phyloP scores from a whole-genome alignment of 1,284 basidiomycete genomes.

The Trichosporon coremiiforme region DNA sequence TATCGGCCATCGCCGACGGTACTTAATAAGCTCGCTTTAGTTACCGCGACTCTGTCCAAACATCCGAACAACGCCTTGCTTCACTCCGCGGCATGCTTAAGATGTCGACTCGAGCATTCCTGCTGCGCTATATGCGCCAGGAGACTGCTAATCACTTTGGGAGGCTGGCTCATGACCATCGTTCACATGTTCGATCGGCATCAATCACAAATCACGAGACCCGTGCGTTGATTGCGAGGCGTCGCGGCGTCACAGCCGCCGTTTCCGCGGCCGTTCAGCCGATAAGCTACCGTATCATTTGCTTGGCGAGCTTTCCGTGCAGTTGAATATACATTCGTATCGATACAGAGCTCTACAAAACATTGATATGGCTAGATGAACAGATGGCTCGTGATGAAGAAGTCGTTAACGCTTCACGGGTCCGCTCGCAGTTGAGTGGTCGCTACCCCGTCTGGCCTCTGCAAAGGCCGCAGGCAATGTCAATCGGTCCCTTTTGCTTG shows the following conservation, averaged over 20 bases:
- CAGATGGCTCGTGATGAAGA: neutral
- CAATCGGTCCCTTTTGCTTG: neutral
- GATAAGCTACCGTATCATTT: neutral
- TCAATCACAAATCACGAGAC: neutral
- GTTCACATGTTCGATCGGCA: neutral
- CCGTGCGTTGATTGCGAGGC: neutral
- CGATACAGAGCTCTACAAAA: constrained; percentile 16
- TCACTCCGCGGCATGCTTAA: neutral
- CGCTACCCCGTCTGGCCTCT: neutral
- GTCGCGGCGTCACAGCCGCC: neutral
- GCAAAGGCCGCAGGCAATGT: neutral
- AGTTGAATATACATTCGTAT: constrained; percentile 6
- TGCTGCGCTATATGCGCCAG: neutral
- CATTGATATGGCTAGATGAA: constrained; percentile 8
- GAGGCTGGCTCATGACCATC: neutral
- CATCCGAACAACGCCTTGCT: neutral
- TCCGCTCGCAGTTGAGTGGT: neutral
- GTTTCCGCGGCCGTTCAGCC: neutral
- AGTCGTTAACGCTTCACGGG: neutral
- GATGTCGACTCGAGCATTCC: neutral
- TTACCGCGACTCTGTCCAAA: neutral
- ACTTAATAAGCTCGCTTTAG: constrained; percentile 1
- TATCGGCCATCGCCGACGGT: constrained; percentile 10
- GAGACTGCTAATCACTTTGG: neutral
- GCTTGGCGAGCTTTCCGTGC: neutral